A percentile compares a stretch with the other conserved stretches of the same genome.
phyloP scores from a whole-genome alignment of 78 protist species.

The Dictyostelium brefeldianum region DNA sequence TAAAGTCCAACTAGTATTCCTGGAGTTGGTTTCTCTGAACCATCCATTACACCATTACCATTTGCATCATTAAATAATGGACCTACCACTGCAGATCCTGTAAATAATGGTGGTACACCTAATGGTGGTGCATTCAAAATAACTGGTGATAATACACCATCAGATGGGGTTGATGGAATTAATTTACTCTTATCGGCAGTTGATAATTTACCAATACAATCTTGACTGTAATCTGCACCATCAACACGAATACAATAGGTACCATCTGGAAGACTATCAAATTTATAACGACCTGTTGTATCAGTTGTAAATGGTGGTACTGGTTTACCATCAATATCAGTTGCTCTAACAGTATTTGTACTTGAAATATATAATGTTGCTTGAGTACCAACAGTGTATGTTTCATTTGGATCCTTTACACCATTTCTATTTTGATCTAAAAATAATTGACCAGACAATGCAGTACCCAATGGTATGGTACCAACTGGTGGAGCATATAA shows the following conservation, averaged over 20 bases:
- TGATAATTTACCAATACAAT: neutral
- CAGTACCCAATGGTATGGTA: neutral
- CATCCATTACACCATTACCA: slow-evolving; percentile 61
- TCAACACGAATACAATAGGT: slow-evolving; percentile 17
- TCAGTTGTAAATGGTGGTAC: slow-evolving; percentile 28
- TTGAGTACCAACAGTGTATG: too few relatives aligned
- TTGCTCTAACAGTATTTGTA: neutral
- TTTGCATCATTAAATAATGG: slow-evolving; percentile 24
- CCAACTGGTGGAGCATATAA: neutral
- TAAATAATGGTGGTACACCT: slow-evolving; percentile 4
- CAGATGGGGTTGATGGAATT: neutral
- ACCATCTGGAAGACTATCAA: neutral
- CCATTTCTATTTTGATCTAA: too few relatives aligned
- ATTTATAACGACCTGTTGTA: neutral
- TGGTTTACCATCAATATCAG: neutral
- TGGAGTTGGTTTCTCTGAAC: slow-evolving; percentile 10
- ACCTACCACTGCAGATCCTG: neutral
- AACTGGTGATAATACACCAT: neutral
- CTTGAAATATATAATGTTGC: slow-evolving; percentile 6
- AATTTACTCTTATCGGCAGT: neutral
- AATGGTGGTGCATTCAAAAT: too few relatives aligned
- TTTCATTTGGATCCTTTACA: too few relatives aligned
- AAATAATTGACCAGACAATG: too few relatives aligned
- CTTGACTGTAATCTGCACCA: neutral
- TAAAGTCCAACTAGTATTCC: neutral